Evolutionary conservation across 2,329 filamentous ascomycete species (phyloP), one percentile per base, ranked within the genome.

Genomic region (Cadophora sp.): DNA sequence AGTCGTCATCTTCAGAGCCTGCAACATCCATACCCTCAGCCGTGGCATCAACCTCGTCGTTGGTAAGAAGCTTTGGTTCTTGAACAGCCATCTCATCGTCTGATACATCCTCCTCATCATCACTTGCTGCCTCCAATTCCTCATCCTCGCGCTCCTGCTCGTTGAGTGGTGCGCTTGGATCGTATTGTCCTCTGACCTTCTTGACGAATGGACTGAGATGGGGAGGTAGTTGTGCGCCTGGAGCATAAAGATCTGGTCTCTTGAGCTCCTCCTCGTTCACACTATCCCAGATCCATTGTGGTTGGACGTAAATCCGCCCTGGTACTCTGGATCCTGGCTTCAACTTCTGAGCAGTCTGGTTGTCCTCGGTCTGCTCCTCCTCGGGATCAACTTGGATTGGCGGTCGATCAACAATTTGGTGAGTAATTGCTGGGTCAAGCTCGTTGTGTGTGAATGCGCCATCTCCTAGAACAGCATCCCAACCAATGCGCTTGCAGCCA

Each of bases 251-350:
- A 76, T 97, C 93, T 39, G 94, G 88, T 71, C 91, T 87, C 78
- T 97, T 89, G 65, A 99, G 83, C 79, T 95, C 93, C 70, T 93
- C 93, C 55, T 96, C 92, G 78, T 99, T 99, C 78, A 97, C 83
- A 75, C 92, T 95, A 77, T 99, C 96, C 96, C 96, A 99, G 4
- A 99, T 89, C 95, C 96, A 99, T 78, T 99, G 96, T 22, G 96
- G 96, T 82, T 99, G 96, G 65, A 99, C 82, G 74, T 99, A 99
- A 70, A 89, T 93, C 72, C 96, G 87, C 43, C 95, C 95, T n/a
- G 95, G 94, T 69, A 98, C 91, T 68, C 94, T 89, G 70, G 88
- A 88, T 75, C 92, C 91, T 67, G 79, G 79, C 30, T 78, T 83
- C 64, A 89, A 80, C 78, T 84, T 87, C 78, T 85, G 86, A 58